Evolutionary conservation across 2,329 filamentous ascomycete genomes (phyloP), one percentile per base, ranked within the genome.

Genomic region (Tolypocladium sp.): DNA sequence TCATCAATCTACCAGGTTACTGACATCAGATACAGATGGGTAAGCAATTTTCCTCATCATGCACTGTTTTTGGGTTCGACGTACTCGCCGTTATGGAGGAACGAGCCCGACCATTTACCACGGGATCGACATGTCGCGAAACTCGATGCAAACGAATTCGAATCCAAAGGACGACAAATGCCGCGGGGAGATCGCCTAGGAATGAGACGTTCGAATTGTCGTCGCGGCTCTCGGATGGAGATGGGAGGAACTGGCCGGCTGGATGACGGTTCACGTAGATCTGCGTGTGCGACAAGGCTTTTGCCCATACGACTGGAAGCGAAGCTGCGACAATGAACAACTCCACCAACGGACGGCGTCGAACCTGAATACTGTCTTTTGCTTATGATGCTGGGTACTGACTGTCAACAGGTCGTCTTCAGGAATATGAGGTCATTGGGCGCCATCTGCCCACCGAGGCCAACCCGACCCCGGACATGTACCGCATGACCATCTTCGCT

Each of bases 371-470:
- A 22, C 12, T 22, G 10, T 37, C 20, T 12, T 22, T 37, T 17
- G 10, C 13, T 10, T 12, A 2, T 37, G 10, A 10, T 22, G 3
- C 20, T 12, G 20, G 15, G 38, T 55, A 52, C 63, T 56, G 57
- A 41, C 49, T 30, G 58, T 33, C 56, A 55, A 58, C 79, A 99
- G 94, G 92, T 91, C 94, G 94, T 87, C 92, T 99, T 84, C 90
- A 92, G 80, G 94, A 99, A 88, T 99, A 96, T 88, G 94, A 97
- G 88, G 93, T 99, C 85, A 96, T 99, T 78, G 94, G 95, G 84
- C 93, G 95, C 82, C 93, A 97, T 82, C 82, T 99, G 89, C 94
- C 94, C 82, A 91, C 89, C 76, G 94, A 99, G 85, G 85, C 89
- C 78, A 96, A 96, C 86, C 92, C 93, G 75, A 91, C 91, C 74